Evolutionary conservation across 2,329 filamentous ascomycete genomes (phyloP).

Genomic region (Diaporthe ampelina): DNA sequence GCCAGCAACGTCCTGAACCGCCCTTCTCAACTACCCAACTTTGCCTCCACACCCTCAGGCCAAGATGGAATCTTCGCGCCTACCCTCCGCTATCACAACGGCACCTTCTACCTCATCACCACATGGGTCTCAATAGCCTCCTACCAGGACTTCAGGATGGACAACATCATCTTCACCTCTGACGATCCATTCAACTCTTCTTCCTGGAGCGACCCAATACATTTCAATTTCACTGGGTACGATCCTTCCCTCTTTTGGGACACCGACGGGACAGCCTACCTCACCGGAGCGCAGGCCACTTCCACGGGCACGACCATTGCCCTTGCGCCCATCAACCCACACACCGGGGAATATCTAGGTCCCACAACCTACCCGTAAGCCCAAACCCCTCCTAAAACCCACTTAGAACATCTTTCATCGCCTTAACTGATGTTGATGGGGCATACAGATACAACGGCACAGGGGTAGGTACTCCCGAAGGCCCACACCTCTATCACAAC

Average conservation of each 20-base stretch:
- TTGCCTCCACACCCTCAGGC: slow-evolving; percentile 48
- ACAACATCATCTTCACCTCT: slow-evolving; percentile 39
- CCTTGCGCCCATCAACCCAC: slow-evolving; percentile 43
- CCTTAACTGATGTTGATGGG: slow-evolving; percentile 41
- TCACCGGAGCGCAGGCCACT: slow-evolving; percentile 45
- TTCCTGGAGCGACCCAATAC: slow-evolving; percentile 50
- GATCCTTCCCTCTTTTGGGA: slow-evolving; percentile 65
- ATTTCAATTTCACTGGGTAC: slow-evolving; percentile 57
- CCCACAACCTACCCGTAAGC: not conserved
- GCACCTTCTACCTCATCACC: slow-evolving; percentile 51
- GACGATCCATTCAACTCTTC: slow-evolving; percentile 45
- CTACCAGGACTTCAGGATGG: not conserved
- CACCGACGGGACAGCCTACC: slow-evolving; percentile 52
- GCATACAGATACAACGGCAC: slow-evolving; percentile 51
- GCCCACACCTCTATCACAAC: slow-evolving; percentile 62
- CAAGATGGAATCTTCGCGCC: slow-evolving; percentile 50
- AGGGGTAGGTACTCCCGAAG: slow-evolving; percentile 47
- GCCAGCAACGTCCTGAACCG: slow-evolving; percentile 57
- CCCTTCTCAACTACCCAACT: slow-evolving; percentile 56
- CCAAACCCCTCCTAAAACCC: not conserved
- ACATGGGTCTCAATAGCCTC: slow-evolving; percentile 2
- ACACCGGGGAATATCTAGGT: slow-evolving; percentile 38
- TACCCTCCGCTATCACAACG: slow-evolving; percentile 50
- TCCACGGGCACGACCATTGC: slow-evolving; percentile 41
- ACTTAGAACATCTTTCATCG: too few species aligned